phyloP scores from a whole-genome alignment of 129 eudicot genomes.

The Helianthus annuus region HanXRQr2.0-SUNRISE NC_035442.2:168158949-168159448 shows the following conservation, averaged over 20 bases:
- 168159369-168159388: not conserved
- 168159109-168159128: too few species aligned
- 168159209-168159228: not conserved
- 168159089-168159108: too few species aligned
- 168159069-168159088: not conserved
- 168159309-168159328: not conserved
- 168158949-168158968: constrained; percentile 68
- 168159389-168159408: not conserved
- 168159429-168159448: not conserved
- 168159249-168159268: not conserved
- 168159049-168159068: not conserved
- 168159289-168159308: not conserved
- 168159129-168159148: not conserved
- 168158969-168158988: constrained; percentile 56
- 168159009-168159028: not conserved
- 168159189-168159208: not conserved
- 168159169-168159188: not conserved
- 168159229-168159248: not conserved
- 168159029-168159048: not conserved
- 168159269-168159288: not conserved
- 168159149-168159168: not conserved
- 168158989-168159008: not conserved
- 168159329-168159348: not conserved
- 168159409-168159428: not conserved
- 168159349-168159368: not conserved